Base-by-base conservation (phyloP, 768 basidiomycete species). In the button mushroom (Agaricus bisporus) region DNA sequence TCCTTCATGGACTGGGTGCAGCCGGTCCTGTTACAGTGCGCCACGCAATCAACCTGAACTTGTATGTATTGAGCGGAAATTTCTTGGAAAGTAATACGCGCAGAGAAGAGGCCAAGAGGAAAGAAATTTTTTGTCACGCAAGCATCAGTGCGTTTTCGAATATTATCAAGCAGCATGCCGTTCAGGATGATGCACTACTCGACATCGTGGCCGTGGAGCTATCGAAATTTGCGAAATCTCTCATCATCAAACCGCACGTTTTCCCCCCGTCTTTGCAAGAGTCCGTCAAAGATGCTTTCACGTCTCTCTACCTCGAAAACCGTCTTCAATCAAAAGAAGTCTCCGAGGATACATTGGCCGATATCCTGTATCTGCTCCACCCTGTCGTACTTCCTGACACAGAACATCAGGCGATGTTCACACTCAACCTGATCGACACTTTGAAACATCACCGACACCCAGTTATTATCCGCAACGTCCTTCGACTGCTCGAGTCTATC, bases 331-430 rank as follows among this genome's bases (percentile, higher is more conserved):
- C 64, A 20, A 68, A 65, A 36, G 51, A 57, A 1, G 58, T 72
- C 15, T 56, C 69, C 0, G 69, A 74, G 49, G 38, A 51, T 17
- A 59, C 64, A 26, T 64, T 74, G 7, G 67, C 66, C 2, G 68
- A 75, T 48, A 67, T 71, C 1, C 62, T 74, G 1, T 70, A 72
- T 43, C 63, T 74, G 9, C 62, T 74, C 4, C 66, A 68, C 52
- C 72, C 73, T 15, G 64, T 63, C 0, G 57, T 51, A 0, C 56
- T 59, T 20, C 57, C 69, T n/a, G 52, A 63, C 3, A 37, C 56
- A 14, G 50, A 60, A 4, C 65, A 66, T 12, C 64, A 63, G 32
- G 64, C 67, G 1, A 41, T 57, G 5, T 68, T 73, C 43, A 67
- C 69, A 2, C 61, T 65, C 35, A 59, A 59, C 0, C 58, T 73